These are phyloP conservation scores for Tubosaeta brunneosetosa DNA, from an alignment of 768 basidiomycete species.

Conservation along the genomic window DNA sequence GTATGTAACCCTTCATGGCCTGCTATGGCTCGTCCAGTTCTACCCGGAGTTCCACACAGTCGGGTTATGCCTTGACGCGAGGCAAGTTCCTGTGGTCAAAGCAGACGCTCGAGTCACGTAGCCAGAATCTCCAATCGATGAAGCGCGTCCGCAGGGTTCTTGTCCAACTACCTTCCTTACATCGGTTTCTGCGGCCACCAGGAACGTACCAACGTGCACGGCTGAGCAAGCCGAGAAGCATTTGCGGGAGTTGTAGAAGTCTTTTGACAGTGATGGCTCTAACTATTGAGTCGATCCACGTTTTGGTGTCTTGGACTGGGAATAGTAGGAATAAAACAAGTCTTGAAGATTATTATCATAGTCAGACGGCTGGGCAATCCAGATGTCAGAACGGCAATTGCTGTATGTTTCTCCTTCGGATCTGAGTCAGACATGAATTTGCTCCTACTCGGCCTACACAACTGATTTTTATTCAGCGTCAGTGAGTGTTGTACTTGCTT, in stretches of 20 bases:
- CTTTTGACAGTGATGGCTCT: not conserved
- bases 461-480: too few relatives aligned
- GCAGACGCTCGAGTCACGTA: not conserved
- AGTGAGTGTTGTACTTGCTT: too few relatives aligned
- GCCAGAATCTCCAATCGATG: conserved; percentile 11
- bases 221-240: not conserved
- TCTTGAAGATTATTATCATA: too few relatives aligned
- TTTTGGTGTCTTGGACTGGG: too few relatives aligned
- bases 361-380: not conserved
- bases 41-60: not conserved
- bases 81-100: conserved; percentile 4
- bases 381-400: too few relatives aligned
- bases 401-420: too few relatives aligned
- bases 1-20: conserved; percentile 4
- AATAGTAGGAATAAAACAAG: not conserved
- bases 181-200: not conserved
- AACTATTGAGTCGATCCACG: not conserved
- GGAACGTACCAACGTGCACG: conserved; percentile 3
- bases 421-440: too few relatives aligned
- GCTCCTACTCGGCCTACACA: too few relatives aligned
- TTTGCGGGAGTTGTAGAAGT: not conserved
- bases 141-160: conserved; percentile 7
- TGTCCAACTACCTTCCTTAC: too few relatives aligned
- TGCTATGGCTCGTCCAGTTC: conserved; percentile 2
- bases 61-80: conserved; percentile 10